These are phyloP conservation scores for Cantharellus cinnabarinus DNA, from an alignment of 768 basidiomycete genomes.

Conservation along the genomic window DNA sequence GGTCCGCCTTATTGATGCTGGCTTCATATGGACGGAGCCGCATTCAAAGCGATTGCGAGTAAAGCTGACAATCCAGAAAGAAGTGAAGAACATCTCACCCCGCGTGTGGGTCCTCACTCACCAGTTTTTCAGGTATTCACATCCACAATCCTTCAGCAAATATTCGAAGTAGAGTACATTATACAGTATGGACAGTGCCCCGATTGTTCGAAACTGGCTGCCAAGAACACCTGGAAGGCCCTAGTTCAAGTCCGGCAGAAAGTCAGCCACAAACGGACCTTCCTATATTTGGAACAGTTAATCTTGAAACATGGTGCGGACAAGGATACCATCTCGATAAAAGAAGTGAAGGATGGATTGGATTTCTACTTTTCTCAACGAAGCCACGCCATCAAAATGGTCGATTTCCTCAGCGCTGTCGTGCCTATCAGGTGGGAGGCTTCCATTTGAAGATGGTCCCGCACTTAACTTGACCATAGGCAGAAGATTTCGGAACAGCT, in stretches of 20 bases:
- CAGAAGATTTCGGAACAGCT: conserved; percentile 90
- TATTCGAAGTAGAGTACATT: conserved; percentile 90
- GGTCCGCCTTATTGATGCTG: conserved; percentile 92
- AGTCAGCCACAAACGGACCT: conserved; percentile 93
- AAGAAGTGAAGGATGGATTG: conserved; percentile 83
- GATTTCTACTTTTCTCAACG: conserved; percentile 92
- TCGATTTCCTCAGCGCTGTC: conserved; percentile 73
- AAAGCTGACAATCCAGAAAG: conserved; percentile 95
- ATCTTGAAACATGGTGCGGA: conserved; percentile 93
- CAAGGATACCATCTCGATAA: conserved; percentile 84
- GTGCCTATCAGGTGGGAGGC: conserved; percentile 62
- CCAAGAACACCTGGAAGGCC: conserved; percentile 98
- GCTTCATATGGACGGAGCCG: conserved; percentile 99
- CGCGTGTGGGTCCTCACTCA: neutral
- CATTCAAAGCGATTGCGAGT: conserved; percentile 85
- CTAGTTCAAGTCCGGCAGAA: conserved; percentile 98
- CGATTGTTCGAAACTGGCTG: conserved; percentile 81
- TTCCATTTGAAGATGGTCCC: neutral
- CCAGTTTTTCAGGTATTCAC: conserved; percentile 47
- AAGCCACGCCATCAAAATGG: conserved; percentile 90
- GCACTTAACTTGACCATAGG: conserved; percentile 21
- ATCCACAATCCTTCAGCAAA: conserved; percentile 88
- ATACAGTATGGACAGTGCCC: conserved; percentile 91
- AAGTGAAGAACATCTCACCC: conserved; percentile 29
- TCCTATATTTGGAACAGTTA: conserved; percentile 90